Percentiles rank a stretch among this genome's conserved stretches.
Evolutionary conservation across 164 flowering plant species (phyloP).

Genomic region (Berberis thunbergii): DNA sequence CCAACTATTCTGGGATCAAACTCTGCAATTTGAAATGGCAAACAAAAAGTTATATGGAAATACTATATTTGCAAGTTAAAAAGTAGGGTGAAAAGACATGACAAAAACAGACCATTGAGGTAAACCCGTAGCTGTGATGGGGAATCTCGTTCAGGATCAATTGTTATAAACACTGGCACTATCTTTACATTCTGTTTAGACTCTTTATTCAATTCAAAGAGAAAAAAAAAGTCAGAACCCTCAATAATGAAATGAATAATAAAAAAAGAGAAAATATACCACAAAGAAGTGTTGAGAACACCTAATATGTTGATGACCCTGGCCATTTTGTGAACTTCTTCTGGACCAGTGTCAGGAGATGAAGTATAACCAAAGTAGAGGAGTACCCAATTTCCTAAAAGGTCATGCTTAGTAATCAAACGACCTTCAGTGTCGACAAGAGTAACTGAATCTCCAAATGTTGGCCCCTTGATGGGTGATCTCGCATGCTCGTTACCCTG

Average conservation of each 20-base stretch:
- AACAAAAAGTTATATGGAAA: neutral
- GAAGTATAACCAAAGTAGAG: conserved; percentile 94
- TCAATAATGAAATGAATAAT: neutral
- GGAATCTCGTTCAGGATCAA: conserved; percentile 81
- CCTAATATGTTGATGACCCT: conserved; percentile 61
- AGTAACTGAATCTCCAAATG: conserved; percentile 78
- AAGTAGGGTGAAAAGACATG: neutral
- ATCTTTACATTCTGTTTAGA: conserved; percentile 47
- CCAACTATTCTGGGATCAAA: conserved; percentile 78
- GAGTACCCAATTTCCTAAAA: conserved; percentile 73
- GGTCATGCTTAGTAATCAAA: conserved; percentile 45
- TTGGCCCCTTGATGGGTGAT: conserved; percentile 35
- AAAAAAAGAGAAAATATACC: neutral
- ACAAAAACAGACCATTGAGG: conserved; percentile 47
- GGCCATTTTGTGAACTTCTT: conserved; percentile 65
- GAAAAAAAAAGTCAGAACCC: conserved; percentile 11
- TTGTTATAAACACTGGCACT: conserved; percentile 61
- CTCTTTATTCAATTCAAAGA: conserved; percentile 30
- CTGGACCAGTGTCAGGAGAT: conserved; percentile 84
- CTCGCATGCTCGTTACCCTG: conserved; percentile 18
- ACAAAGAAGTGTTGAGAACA: conserved; percentile 10
- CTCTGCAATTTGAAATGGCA: conserved; percentile 35
- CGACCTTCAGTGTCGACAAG: conserved; percentile 42
- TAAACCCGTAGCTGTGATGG: conserved; percentile 77
- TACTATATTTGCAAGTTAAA: neutral